phyloP scores from a whole-genome alignment of 345 rosid genomes.

The Hibiscus syriacus region DNA sequence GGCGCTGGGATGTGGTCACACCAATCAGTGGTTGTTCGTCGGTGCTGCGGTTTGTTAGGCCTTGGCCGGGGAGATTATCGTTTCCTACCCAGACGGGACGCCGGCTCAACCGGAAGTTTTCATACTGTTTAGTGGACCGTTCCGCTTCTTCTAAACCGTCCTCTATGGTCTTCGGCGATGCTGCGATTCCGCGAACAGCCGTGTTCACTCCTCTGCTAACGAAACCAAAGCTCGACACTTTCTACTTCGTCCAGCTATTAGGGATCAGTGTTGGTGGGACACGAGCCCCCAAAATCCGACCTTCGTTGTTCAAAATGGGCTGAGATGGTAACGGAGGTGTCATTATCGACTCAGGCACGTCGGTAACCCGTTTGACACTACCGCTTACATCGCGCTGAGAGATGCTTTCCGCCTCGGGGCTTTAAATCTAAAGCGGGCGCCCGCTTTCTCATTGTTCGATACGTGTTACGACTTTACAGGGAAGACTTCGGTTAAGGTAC shows the following conservation, averaged over 20 bases:
- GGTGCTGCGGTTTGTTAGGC: constrained; percentile 93
- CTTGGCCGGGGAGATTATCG: constrained; percentile 77
- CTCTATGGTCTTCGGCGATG: constrained; percentile 70
- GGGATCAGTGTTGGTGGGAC: constrained; percentile 89
- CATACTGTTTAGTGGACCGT: constrained; percentile 84
- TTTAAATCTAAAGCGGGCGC: constrained; percentile 35
- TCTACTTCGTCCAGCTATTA: constrained; percentile 79
- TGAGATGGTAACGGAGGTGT: constrained; percentile 79
- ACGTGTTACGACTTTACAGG: constrained; percentile 77
- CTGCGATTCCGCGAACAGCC: constrained; percentile 63
- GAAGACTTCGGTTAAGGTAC: constrained; percentile 56
- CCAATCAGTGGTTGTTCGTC: constrained; percentile 81
- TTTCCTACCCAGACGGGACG: constrained; percentile 76
- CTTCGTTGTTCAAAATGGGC: constrained; percentile 71
- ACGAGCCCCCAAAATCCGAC: constrained; percentile 54
- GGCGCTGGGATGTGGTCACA: constrained; percentile 89
- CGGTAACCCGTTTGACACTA: constrained; percentile 71
- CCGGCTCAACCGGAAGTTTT: constrained; percentile 67
- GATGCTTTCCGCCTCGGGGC: constrained; percentile 58
- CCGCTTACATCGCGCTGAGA: constrained; percentile 56
- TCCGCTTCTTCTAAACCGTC: constrained; percentile 80
- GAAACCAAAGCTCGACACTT: constrained; percentile 86
- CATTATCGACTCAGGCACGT: constrained; percentile 79
- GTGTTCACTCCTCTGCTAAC: constrained; percentile 65
- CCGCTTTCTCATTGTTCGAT: constrained; percentile 59